Evolutionary conservation across 2,329 filamentous ascomycete genomes (phyloP), one percentile per base, ranked within the genome.

Genomic region (Fusarium irregulare): DNA sequence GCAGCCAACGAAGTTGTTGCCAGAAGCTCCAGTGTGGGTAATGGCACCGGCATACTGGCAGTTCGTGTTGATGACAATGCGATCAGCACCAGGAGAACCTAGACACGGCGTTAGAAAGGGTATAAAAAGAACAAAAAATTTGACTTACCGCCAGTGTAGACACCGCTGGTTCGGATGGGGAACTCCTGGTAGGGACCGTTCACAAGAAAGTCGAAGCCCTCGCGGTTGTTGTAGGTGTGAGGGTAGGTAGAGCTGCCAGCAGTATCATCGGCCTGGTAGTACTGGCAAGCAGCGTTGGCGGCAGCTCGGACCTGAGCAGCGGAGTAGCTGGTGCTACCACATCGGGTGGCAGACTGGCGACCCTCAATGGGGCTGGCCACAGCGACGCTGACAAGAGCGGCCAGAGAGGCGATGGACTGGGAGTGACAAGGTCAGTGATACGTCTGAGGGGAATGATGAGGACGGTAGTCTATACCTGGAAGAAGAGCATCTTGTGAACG

Each of bases 1-100:
- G 78, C 90, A 92, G n/a, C 83, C 85, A 59, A 92, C 88, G 79
- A 93, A 93, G 79, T 86, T 83, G 77, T 92, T 89, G 10, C 89
- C 89, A 53, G 84, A 87, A 20, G 91, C 90, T 28, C 91, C 91
- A 23, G 88, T 91, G 75, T 93, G 91, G 1, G 91, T 93, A 67
- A 93, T 91, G 28, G 86, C 81, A 40, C 89, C 90, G 16, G 89
- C 90, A 46, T 87, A 83, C 60, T 84, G 63, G 72, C 89, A 86
- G 0, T 75, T 82, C 75, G 88, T 90, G 62, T 76, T 77, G 80
- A 92, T 88, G 12, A 92, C 77, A 56, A 92, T 87, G 51, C 91
- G 88, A 76, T 92, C 90, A 20, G 91, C 80, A 40, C 91, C 90
- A 2, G 91, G 91, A 2, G 74, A n/a, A n/a, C n/a, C n/a, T n/a